Base-by-base conservation (phyloP, 306 rosid species). In the Fragaria vesca region DNA sequence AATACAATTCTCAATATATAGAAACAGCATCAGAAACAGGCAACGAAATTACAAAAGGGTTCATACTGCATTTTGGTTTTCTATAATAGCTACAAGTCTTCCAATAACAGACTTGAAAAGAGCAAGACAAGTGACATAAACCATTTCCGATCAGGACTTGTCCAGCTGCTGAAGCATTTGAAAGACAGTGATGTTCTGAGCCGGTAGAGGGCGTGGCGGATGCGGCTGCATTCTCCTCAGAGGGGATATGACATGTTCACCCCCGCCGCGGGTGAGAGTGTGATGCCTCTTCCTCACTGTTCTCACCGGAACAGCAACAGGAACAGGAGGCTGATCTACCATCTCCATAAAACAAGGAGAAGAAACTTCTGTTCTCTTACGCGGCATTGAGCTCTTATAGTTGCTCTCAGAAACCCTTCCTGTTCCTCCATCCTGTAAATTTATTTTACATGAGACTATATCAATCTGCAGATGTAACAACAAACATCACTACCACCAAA, bases 231-330 rank as follows among this genome's bases (percentile, higher is more conserved):
- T 89, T 85, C 91, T 87, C 65, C 86, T 63, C 11, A 86, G 73
- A 65, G 96, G 97, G 58, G 86, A 85, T 66, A 88, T 84, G 57
- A 86, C 84, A 66, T 80, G 83, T 78, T 89, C 69, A 12, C 46
- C 93, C 42, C 87, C 87, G 48, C 84, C 93, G 15, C 85, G 82
- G 55, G 91, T 92, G 83, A 89, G 95, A 45, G 85, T 88, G 84
- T 91, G 97, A 71, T 95, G 98, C 84, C 97, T 82, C 89, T 95
- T 95, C 18, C 98, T 76, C 51, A 89, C 89, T n/a, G 89, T 86
- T 75, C 93, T 83, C 77, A 85, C 89, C 0, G 86, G 88, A 78
- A 82, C 90, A 0, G 87, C 87, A 36, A 65, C 90, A 0, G 86
- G 88, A 32, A 66, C 47, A 17, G 92, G 71, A 12, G 78, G 61